Evolutionary conservation across 225 moss, liverwort and hornwort species (phyloP).

Genomic region (Climacium dendroides): DNA sequence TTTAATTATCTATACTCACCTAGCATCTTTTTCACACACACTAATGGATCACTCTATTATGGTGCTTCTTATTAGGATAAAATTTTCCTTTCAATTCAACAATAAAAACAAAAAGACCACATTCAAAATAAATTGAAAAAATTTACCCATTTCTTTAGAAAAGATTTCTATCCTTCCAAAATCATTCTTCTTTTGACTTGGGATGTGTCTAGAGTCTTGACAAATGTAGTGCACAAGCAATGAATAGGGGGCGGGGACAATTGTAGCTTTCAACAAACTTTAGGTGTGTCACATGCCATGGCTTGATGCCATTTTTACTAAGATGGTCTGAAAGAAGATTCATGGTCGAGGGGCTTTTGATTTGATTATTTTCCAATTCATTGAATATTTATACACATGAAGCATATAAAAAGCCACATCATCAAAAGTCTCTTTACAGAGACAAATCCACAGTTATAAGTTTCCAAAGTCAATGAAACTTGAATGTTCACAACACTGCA

Average conservation of each 20-base stretch:
- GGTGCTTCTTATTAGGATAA: not conserved
- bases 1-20: fast-evolving
- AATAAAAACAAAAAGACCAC: not conserved
- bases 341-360: fast-evolving
- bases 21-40: not conserved
- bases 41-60: no score
- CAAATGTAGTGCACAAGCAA: not conserved
- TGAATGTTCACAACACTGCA: fast-evolving
- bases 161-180: not conserved
- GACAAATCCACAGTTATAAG: not conserved
- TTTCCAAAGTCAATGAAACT: fast-evolving
- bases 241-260: not conserved
- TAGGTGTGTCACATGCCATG: fast-evolving
- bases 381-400: fast-evolving
- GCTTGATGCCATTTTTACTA: not conserved
- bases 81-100: not conserved
- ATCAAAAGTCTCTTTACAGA: not conserved
- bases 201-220: fast-evolving
- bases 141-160: fast-evolving
- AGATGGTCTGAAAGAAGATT: not conserved
- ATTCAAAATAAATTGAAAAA: not conserved
- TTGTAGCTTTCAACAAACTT: not conserved
- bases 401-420: fast-evolving
- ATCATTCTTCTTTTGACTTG: not conserved
- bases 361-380: fast-evolving